phyloP scores from a whole-genome alignment of 2,329 filamentous ascomycete species.

The Rhynchosporium graminicola region DNA sequence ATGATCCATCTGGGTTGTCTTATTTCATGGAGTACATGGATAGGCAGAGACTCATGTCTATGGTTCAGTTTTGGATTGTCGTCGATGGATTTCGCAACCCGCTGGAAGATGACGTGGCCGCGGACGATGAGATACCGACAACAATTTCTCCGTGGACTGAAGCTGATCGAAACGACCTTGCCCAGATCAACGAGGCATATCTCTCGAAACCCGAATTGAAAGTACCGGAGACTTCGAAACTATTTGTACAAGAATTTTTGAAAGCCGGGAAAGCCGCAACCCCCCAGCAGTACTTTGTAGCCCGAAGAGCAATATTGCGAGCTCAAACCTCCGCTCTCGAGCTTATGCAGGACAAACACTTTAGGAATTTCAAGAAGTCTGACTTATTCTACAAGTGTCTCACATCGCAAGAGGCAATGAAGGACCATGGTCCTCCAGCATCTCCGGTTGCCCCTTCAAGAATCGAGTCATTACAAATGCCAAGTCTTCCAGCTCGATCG shows the following conservation, averaged over 20 bases:
- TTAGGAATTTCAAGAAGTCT: slow-evolving; percentile 84
- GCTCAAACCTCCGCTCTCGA: slow-evolving; percentile 83
- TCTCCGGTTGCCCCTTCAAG: slow-evolving; percentile 38
- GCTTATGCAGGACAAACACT: slow-evolving; percentile 78
- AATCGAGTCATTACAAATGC: slow-evolving; percentile 42
- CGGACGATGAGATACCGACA: slow-evolving; percentile 59
- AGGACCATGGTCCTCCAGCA: slow-evolving; percentile 27
- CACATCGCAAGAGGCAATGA: slow-evolving; percentile 76
- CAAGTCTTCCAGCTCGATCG: slow-evolving; percentile 28
- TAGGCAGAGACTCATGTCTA: slow-evolving; percentile 77
- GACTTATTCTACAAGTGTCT: slow-evolving; percentile 97
- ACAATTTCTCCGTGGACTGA: slow-evolving; percentile 72
- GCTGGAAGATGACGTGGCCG: slow-evolving; percentile 79
- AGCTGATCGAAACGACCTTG: slow-evolving; percentile 82
- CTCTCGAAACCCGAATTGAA: slow-evolving; percentile 79
- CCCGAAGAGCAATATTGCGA: slow-evolving; percentile 76
- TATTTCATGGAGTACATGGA: slow-evolving; percentile 99
- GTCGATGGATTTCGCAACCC: slow-evolving; percentile 96
- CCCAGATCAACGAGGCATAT: slow-evolving; percentile 90
- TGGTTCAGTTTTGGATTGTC: slow-evolving; percentile 98
- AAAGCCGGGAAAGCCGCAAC: slow-evolving; percentile 75
- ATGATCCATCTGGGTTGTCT: slow-evolving; percentile 85
- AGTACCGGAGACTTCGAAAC: slow-evolving; percentile 68
- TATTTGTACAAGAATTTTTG: slow-evolving; percentile 75
- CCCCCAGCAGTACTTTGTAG: slow-evolving; percentile 77